A percentile compares a stretch with the other conserved stretches of the same genome.
These are phyloP conservation scores for Artemisia tridentata DNA, from an alignment of 129 eudicot species.

Conservation along the genomic window DNA sequence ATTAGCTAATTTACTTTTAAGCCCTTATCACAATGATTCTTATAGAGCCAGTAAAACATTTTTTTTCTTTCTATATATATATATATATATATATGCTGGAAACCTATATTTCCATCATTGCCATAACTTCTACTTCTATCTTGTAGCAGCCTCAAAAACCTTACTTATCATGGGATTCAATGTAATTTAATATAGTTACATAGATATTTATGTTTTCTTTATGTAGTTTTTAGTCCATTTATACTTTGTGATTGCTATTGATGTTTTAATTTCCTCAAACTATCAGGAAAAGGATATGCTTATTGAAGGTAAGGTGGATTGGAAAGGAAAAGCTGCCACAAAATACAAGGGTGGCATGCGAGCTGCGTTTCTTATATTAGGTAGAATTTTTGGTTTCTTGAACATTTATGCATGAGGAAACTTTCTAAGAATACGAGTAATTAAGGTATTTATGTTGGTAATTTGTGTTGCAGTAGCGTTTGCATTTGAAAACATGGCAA, in stretches of 20 bases:
- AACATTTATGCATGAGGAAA: background rate
- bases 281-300: constrained; percentile 44
- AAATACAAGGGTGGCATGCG: constrained; percentile 57
- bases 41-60: constrained; percentile 2
- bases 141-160: constrained; percentile 14
- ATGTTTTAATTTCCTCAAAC: background rate
- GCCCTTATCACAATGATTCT: constrained; percentile 18
- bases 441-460: background rate
- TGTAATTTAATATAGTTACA: constrained; percentile 11
- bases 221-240: background rate
- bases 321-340: constrained; percentile 69
- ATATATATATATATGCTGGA: constrained; percentile 25
- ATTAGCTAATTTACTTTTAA: constrained; percentile 11
- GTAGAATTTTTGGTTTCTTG: constrained; percentile 26
- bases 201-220: background rate
- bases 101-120: constrained; percentile 23
- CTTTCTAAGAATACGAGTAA: background rate
- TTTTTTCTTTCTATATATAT: constrained; percentile 7
- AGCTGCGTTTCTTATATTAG: constrained; percentile 39
- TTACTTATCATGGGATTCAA: constrained; percentile 30
- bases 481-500: constrained; percentile 63
- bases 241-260: background rate
- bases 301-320: constrained; percentile 66
- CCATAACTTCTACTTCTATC: constrained; percentile 11
- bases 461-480: constrained; percentile 38